Conservation (phyloP, 2,329 filamentous ascomycete species). For the Venturia effusa region DNA sequence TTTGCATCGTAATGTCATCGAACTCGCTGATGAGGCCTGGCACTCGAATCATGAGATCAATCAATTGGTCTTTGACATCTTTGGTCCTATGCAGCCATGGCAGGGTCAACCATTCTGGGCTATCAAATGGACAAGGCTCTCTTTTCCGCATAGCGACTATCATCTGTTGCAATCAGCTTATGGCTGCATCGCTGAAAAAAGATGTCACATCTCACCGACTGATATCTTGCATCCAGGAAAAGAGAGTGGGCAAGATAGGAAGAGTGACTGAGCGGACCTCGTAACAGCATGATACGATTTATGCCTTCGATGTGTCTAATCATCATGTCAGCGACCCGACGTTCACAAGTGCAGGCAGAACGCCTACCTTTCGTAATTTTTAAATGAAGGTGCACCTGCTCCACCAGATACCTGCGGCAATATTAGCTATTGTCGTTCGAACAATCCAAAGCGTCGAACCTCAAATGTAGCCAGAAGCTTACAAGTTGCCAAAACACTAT, state of each 20-base stretch:
- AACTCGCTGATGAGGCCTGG: neutral
- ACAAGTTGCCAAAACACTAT: neutral
- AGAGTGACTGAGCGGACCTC: neutral
- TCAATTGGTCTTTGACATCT: conserved; percentile 3
- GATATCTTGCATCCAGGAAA: conserved; percentile 9
- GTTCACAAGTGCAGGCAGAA: neutral
- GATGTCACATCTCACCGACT: neutral
- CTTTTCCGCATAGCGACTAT: neutral
- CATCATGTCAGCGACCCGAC: neutral
- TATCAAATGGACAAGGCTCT: conserved; percentile 1
- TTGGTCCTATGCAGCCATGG: neutral
- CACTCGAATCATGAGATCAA: conserved; percentile 2
- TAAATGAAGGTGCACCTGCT: neutral
- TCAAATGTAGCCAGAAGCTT: conserved; percentile 7
- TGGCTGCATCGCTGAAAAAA: neutral
- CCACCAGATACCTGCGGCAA: neutral
- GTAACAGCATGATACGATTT: neutral
- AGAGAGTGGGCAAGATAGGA: conserved; percentile 3
- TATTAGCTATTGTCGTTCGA: neutral
- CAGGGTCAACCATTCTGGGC: neutral
- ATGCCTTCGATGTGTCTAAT: conserved; percentile 2
- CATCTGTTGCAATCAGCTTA: neutral
- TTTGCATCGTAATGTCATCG: neutral
- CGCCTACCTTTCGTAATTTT: neutral
- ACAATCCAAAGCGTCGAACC: neutral